Evolutionary conservation across 2,329 filamentous ascomycete species (phyloP).

Genomic region (Penicillium sp.): DNA sequence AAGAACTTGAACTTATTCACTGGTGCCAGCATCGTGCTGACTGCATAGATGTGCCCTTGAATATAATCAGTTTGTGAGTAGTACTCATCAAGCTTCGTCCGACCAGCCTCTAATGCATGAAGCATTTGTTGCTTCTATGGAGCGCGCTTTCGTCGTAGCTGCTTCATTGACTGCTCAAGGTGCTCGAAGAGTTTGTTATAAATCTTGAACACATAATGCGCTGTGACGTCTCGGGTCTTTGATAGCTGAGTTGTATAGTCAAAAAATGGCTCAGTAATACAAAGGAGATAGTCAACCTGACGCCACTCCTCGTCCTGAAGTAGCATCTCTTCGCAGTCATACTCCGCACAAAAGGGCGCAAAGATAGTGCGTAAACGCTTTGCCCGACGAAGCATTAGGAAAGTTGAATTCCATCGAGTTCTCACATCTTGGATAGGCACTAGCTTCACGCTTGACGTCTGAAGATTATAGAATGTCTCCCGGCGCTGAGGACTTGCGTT

Average conservation of each 20-base stretch:
- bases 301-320: neutral
- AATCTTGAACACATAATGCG: neutral
- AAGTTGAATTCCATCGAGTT: neutral
- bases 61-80: constrained; percentile 9
- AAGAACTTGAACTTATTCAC: constrained; percentile 1
- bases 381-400: neutral
- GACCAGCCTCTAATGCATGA: constrained; percentile 1
- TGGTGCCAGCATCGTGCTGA: neutral
- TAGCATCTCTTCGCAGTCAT: neutral
- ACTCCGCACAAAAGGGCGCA: neutral
- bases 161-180: neutral
- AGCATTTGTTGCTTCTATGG: constrained; percentile 12
- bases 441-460: neutral
- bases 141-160: constrained; percentile 6
- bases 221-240: neutral
- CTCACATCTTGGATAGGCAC: neutral
- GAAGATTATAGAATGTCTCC: neutral
- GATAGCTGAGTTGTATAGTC: neutral
- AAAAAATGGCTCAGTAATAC: neutral
- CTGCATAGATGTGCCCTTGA: constrained; percentile 7
- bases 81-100: constrained; percentile 11
- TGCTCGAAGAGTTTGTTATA: neutral
- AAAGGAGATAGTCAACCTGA: neutral
- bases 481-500: neutral
- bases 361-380: neutral